Percentiles rank a stretch among this genome's conserved stretches.
phyloP scores from a whole-genome alignment of 2,329 filamentous ascomycete genomes.

The Talaromyces sp. region DNA sequence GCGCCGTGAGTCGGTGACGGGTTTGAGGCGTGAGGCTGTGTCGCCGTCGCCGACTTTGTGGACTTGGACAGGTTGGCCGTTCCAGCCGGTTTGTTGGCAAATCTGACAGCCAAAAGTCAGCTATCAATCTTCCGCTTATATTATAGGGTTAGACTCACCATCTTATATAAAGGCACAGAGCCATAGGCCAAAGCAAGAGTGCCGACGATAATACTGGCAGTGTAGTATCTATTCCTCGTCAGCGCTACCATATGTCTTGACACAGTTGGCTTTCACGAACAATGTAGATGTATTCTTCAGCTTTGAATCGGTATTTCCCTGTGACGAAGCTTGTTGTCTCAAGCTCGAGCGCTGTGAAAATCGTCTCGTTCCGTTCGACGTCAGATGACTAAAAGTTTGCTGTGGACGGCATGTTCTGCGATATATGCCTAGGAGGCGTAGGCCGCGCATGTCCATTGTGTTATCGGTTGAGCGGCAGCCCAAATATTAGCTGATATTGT shows the following conservation, averaged over 20 bases:
- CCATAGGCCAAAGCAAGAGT: constrained; percentile 63
- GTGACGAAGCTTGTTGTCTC: constrained; percentile 29
- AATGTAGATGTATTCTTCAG: constrained; percentile 55
- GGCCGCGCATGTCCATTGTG: not conserved
- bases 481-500: not conserved
- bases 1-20: constrained; percentile 74
- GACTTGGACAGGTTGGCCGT: constrained; percentile 84
- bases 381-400: constrained; percentile 21
- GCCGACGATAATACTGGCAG: constrained; percentile 59
- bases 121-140: not conserved
- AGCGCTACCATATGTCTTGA: constrained; percentile 1
- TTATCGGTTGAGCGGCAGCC: not conserved
- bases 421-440: constrained; percentile 9
- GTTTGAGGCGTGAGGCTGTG: constrained; percentile 71
- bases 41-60: constrained; percentile 65
- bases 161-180: constrained; percentile 66
- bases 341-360: constrained; percentile 33
- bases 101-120: constrained; percentile 34
- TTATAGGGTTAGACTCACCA: constrained; percentile 42
- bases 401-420: not conserved
- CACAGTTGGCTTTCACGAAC: constrained; percentile 34
- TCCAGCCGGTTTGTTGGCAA: constrained; percentile 65
- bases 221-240: constrained; percentile 53
- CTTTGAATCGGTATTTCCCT: constrained; percentile 33
- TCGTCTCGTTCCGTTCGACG: constrained; percentile 23